Percentiles rank a stretch among this genome's conserved stretches.
Conservation (phyloP, 805 yeast species). For the Dipodascopsis tothii region DNA sequence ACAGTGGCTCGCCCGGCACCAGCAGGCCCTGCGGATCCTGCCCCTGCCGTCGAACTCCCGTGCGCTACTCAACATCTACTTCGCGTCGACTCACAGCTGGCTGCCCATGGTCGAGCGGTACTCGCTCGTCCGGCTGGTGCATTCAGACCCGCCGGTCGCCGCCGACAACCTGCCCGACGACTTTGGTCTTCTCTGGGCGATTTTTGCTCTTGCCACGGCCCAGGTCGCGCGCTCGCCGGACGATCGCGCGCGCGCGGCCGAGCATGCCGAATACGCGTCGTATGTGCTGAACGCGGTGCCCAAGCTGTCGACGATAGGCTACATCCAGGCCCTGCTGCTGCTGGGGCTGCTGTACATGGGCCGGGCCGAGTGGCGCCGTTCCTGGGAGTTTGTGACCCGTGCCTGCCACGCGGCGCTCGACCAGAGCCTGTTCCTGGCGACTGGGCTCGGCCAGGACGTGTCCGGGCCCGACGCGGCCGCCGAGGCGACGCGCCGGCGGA, state of each 20-base stretch:
- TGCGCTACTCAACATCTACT: conserved; percentile 4
- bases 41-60: conserved; percentile 6
- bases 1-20: too few species aligned
- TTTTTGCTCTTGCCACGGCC: conserved; percentile 7
- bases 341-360: conserved; percentile 5
- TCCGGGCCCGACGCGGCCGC: neutral
- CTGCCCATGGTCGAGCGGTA: conserved; percentile 10
- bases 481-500: neutral
- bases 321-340: conserved; percentile 1
- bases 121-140: conserved; percentile 6
- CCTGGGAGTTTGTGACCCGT: conserved; percentile 4
- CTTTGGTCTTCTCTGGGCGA: conserved; percentile 5
- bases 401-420: conserved; percentile 2
- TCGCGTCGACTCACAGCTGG: conserved; percentile 11
- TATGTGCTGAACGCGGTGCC: too few species aligned
- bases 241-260: too few species aligned
- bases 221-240: too few species aligned
- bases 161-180: conserved; percentile 4
- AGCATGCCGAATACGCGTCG: too few species aligned
- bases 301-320: neutral
- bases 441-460: too few species aligned
- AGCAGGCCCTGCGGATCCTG: neutral
- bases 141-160: neutral
- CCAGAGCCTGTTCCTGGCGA: neutral
- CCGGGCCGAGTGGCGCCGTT: conserved; percentile 5